Conservation (phyloP, 495 filamentous ascomycete genomes). For the Aspergillus coremiiformis region DNA sequence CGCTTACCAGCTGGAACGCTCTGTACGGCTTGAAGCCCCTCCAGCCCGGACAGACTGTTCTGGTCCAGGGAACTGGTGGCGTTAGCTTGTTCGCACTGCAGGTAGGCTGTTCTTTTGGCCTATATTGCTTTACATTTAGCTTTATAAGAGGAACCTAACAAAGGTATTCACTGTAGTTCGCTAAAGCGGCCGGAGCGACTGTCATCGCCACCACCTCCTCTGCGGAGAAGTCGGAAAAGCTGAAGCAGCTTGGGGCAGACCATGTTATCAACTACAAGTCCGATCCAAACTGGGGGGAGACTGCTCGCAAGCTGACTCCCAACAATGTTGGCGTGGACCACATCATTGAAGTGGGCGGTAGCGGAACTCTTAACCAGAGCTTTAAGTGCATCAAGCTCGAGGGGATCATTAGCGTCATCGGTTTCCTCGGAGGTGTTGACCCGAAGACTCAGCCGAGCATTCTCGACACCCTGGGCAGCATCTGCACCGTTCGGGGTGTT, state of each 20-base stretch:
- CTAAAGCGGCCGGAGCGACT: slow-evolving; percentile 71
- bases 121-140: background rate
- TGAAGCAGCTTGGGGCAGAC: slow-evolving; percentile 70
- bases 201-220: slow-evolving; percentile 78
- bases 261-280: slow-evolving; percentile 73
- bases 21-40: slow-evolving; percentile 63
- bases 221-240: slow-evolving; percentile 52
- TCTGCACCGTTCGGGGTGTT: slow-evolving; percentile 55
- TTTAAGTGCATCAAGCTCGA: slow-evolving; percentile 59
- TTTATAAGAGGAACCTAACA: background rate
- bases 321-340: slow-evolving; percentile 57
- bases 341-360: slow-evolving; percentile 66
- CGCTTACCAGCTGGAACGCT: slow-evolving; percentile 74
- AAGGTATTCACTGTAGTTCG: slow-evolving; percentile 50
- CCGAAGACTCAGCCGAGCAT: slow-evolving; percentile 41
- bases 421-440: slow-evolving; percentile 50
- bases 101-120: slow-evolving; percentile 31
- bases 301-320: slow-evolving; percentile 58
- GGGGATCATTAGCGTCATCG: slow-evolving; percentile 61
- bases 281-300: slow-evolving; percentile 65
- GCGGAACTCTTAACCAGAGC: slow-evolving; percentile 52
- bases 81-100: slow-evolving; percentile 72
- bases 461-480: slow-evolving; percentile 44
- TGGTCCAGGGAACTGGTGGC: slow-evolving; percentile 78
- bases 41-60: slow-evolving; percentile 60